These are phyloP conservation scores for Fraxinus angustifolia DNA, from an alignment of 305 asterid genomes.

Conservation along the genomic window DNA sequence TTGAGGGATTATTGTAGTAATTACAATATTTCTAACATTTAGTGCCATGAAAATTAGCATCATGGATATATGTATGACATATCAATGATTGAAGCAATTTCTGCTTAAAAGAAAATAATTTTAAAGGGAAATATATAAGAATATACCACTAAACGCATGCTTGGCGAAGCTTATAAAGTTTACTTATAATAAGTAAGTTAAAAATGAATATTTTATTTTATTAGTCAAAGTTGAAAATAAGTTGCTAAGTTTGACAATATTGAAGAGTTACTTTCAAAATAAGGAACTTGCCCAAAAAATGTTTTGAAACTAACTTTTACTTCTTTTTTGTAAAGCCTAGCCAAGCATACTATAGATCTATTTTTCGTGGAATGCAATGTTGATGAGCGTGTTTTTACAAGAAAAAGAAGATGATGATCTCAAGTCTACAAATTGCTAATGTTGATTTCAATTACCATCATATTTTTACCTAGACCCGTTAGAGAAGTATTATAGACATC, in stretches of 20 bases:
- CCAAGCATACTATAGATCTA: neutral
- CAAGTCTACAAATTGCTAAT: neutral
- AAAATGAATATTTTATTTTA: neutral
- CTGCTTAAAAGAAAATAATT: neutral
- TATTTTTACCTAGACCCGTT: conserved; percentile 63
- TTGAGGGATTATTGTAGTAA: neutral
- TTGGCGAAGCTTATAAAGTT: neutral
- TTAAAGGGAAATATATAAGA: neutral
- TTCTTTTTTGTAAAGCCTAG: neutral
- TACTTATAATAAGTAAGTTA: neutral
- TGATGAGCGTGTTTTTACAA: neutral
- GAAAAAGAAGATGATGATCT: neutral
- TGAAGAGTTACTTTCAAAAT: neutral
- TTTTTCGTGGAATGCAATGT: neutral
- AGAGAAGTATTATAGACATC: conserved; percentile 66
- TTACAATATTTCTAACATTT: neutral
- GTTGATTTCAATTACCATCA: neutral
- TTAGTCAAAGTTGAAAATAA: neutral
- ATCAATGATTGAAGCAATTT: neutral
- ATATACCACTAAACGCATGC: neutral
- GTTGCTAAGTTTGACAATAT: neutral
- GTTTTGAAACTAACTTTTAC: neutral
- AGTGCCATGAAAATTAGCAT: neutral
- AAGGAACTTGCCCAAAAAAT: neutral
- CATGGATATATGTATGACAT: neutral